A percentile compares a stretch with the other conserved stretches of the same genome.
These are phyloP conservation scores for Capsicum pubescens DNA, from an alignment of 257 asterid species.

Conservation along the genomic window DNA sequence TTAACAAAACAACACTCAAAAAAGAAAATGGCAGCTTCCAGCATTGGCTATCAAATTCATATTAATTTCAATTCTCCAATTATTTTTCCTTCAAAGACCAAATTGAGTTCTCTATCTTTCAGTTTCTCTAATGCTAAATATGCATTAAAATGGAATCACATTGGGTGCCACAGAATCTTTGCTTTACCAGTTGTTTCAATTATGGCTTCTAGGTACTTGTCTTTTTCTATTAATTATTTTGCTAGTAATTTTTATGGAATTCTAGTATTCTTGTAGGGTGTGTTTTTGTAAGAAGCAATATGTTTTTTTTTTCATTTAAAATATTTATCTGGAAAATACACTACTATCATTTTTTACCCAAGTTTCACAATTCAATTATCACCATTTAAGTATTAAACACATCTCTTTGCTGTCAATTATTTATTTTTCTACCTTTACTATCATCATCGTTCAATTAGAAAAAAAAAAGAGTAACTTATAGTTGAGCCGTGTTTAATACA, in stretches of 20 bases:
- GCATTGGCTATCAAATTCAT: conserved; percentile 25
- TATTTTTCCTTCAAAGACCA: background rate
- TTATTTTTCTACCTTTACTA: too few species aligned
- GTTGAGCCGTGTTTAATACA: too few species aligned
- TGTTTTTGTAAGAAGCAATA: background rate
- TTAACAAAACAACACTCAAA: background rate
- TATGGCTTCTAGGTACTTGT: conserved; percentile 13
- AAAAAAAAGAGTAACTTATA: too few species aligned
- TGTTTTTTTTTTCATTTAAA: background rate
- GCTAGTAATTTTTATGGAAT: background rate
- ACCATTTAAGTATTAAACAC: background rate
- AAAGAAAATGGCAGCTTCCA: conserved; percentile 1
- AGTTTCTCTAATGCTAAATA: conserved; percentile 1
- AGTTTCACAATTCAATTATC: background rate
- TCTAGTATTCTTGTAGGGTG: background rate
- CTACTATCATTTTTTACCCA: too few species aligned
- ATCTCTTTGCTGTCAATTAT: too few species aligned
- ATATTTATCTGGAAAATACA: background rate
- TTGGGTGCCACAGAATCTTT: background rate
- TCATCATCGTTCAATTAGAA: too few species aligned
- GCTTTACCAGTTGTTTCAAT: conserved; percentile 7
- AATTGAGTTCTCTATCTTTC: background rate
- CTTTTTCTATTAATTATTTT: background rate
- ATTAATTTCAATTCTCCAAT: conserved; percentile 1
- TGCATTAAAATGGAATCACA: background rate